phyloP scores from a whole-genome alignment of 352 stramenopile genomes.

The Aphanomyces astaci region DNA sequence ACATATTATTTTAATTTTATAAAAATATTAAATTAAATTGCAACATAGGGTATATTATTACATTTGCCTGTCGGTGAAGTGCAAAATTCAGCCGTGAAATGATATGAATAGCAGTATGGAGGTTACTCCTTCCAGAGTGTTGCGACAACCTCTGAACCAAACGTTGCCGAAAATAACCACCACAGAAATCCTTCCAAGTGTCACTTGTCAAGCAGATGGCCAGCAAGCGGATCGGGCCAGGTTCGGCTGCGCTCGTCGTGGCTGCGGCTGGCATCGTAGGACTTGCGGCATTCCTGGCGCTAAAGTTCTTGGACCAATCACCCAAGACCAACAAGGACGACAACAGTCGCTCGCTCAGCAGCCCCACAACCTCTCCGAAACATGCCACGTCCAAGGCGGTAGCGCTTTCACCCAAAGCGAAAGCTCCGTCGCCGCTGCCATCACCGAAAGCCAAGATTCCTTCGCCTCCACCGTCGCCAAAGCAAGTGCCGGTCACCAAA shows the following conservation, averaged over 20 bases:
- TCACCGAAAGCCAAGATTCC: neutral
- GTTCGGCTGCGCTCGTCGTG: neutral
- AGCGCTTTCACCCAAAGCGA: neutral
- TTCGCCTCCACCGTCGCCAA: neutral
- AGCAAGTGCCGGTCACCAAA: neutral
- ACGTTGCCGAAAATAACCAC: slow-evolving; percentile 5
- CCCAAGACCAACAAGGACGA: neutral
- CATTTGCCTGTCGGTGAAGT: too few species aligned
- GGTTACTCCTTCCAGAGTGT: too few species aligned
- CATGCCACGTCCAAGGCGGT: neutral
- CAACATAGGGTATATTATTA: too few species aligned
- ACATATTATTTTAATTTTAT: too few species aligned
- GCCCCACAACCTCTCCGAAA: neutral
- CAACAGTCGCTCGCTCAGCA: neutral
- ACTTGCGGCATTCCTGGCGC: slow-evolving; percentile 1
- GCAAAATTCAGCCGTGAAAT: too few species aligned
- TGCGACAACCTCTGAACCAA: neutral
- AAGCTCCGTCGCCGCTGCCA: neutral
- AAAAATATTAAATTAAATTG: too few species aligned
- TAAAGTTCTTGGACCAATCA: neutral
- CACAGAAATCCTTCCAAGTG: neutral
- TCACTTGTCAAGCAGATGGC: neutral
- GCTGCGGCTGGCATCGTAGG: neutral
- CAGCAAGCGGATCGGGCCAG: neutral
- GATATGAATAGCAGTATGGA: neutral